Base-by-base conservation (phyloP, 176 grass and related monocot species). In the Carex scoparia region DNA sequence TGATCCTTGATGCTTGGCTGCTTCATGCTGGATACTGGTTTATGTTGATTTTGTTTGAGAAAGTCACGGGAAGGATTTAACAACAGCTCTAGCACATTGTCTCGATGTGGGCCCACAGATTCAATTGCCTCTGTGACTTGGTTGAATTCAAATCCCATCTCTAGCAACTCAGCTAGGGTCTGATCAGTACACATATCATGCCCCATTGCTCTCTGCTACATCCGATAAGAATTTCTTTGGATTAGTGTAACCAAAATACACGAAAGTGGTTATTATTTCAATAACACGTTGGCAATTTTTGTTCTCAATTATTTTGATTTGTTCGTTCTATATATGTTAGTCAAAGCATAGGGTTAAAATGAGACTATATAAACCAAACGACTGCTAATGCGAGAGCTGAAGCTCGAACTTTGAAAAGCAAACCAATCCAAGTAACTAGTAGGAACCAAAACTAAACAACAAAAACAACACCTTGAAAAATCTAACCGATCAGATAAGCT, bases 121-220 rank as follows among this genome's bases (percentile, higher is more conserved):
- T 81, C 85, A 49, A 95, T 81, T n/a, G 93, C 95, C 61, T 89
- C 61, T 61, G 54, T 88, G 79, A 93, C 87, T 88, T 81, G 62
- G 69, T 83, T 78, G 23, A 95, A 93, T 27, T 98, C 88, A 59
- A 98, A 98, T 30, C 96, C 96, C 93, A 98, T 98, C 69, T 95
- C 88, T 2, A 98, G 80, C 81, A 95, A 86, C 86, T 92, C 87
- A 5, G 93, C 91, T 18, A 98, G 90, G 68, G 90, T 81, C 55
- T 55, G 75, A 66, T 98, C 93, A 23, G 80, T 61, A 32, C 86
- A 91, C 35, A 91, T 57, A 62, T 84, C 80, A 57, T 72, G 5
- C 12, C 15, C 61, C 3, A 18, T 80, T 80, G 19, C 78, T 51
- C 33, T 49, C 35, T 44, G 70, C 38, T 65, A 7, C 69, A 40